Evolutionary conservation across 495 filamentous ascomycete species (phyloP).

Genomic region (Elasticomyces elasticus): DNA sequence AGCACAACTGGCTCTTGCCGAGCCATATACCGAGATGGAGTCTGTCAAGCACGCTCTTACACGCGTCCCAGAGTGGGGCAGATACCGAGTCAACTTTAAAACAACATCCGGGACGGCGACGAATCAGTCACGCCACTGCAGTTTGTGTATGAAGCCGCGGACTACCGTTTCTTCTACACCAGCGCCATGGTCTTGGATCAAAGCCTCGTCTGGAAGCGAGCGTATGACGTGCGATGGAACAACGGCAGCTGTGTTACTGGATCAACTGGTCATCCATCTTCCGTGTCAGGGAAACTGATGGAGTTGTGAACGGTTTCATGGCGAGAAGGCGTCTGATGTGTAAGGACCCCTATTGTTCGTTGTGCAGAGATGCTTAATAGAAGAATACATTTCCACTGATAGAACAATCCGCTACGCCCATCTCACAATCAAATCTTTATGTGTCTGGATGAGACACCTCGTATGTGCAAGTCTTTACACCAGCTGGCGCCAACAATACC

Average conservation of each 20-base stretch:
- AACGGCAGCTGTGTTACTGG: conserved; percentile 2
- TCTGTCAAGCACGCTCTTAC: not conserved
- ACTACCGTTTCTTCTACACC: conserved; percentile 31
- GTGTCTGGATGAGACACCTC: not conserved
- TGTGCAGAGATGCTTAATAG: too few relatives aligned
- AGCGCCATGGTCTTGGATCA: conserved; percentile 26
- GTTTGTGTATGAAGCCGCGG: conserved; percentile 31
- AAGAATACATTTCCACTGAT: too few relatives aligned
- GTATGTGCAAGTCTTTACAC: not conserved
- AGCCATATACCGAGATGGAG: not conserved
- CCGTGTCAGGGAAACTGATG: not conserved
- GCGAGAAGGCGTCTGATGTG: too few relatives aligned
- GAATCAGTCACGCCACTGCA: conserved; percentile 25
- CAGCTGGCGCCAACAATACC: not conserved
- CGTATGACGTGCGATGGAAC: conserved; percentile 20
- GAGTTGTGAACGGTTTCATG: too few relatives aligned
- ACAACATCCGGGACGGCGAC: conserved; percentile 26
- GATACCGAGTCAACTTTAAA: conserved; percentile 22
- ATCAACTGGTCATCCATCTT: conserved; percentile 4
- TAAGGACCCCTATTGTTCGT: too few relatives aligned
- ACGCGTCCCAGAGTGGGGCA: not conserved
- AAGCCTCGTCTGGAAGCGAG: conserved; percentile 26
- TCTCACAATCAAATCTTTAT: too few relatives aligned
- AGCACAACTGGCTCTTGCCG: not conserved
- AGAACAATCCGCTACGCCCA: too few relatives aligned